Evolutionary conservation across 495 filamentous ascomycete species (phyloP).

Genomic region (Neurospora intermedia): DNA sequence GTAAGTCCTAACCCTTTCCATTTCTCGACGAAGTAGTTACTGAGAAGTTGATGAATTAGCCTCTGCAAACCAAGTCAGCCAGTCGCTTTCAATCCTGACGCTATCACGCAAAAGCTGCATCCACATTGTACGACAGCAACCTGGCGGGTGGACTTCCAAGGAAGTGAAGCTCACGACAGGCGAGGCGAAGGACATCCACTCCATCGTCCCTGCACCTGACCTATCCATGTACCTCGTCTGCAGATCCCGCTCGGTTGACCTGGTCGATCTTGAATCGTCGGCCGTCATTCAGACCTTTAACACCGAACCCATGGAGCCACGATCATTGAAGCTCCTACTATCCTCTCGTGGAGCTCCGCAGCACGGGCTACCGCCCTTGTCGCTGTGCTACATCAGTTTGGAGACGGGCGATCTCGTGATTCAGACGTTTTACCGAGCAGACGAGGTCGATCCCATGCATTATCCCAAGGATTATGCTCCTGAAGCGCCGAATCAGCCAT

Average conservation of each 20-base stretch:
- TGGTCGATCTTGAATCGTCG: constrained; percentile 41
- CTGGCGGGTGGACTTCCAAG: constrained; percentile 24
- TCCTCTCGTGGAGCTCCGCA: constrained; percentile 35
- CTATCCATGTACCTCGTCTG: constrained; percentile 37
- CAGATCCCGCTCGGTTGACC: constrained; percentile 37
- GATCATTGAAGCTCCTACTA: constrained; percentile 38
- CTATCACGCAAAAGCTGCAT: constrained; percentile 34
- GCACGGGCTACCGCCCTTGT: constrained; percentile 38
- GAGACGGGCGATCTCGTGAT: constrained; percentile 44
- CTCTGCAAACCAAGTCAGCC: neutral
- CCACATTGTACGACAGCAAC: constrained; percentile 31
- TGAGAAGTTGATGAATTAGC: constrained; percentile 3
- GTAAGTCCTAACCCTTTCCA: constrained; percentile 13
- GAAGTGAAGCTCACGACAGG: constrained; percentile 24
- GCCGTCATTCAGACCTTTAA: constrained; percentile 44
- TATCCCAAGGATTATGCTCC: constrained; percentile 20
- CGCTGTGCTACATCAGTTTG: constrained; percentile 40
- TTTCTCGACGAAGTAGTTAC: neutral
- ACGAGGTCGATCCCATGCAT: constrained; percentile 31
- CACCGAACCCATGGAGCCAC: constrained; percentile 44
- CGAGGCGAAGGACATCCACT: constrained; percentile 23
- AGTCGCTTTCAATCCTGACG: constrained; percentile 25
- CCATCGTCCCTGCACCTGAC: constrained; percentile 30
- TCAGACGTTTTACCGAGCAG: constrained; percentile 42
- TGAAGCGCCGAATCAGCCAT: constrained; percentile 24